Evolutionary conservation across 305 asterid species (phyloP), one percentile per base, ranked within the genome.

Genomic region (Fraxinus ornus): DNA sequence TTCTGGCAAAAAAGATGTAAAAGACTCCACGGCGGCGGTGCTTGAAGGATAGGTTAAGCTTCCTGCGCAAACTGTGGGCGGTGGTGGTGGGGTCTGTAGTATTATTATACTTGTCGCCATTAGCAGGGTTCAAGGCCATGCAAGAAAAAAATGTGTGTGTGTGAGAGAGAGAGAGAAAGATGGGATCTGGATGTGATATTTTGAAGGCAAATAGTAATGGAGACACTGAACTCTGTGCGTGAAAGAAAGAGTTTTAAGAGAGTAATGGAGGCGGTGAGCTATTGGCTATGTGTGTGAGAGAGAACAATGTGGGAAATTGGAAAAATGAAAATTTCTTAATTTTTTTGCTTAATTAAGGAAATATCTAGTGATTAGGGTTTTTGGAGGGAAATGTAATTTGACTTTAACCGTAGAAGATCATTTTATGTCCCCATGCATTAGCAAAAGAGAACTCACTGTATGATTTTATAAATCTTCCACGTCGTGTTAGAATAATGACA

Each of bases 21-120:
- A 86, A 74, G 75, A 85, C 55, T 39, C 91, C 86, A 0, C 89
- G 88, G 21, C 85, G 90, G 32, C 93, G 90, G 85, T 80, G 90
- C 81, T 90, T 90, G 82, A 87, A 85, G 84, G 86, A 88, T 74
- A 87, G 84, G 86, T 88, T 86, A 19, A 87, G 80, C 87, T 83
- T 83, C 75, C 91, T 91, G 62, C 91, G 91, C 83, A 84, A 78
- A 37, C 81, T 74, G 75, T 78, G 15, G 86, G 89, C 35, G 79
- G 87, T 12, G 89, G 89, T 60, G 81, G 87, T 72, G 71, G 90
- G 85, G 17, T 90, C 91, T 2, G 86, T 83, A 87, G 86, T 77
- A 55, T 32, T 44, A 8, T 24, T 44, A 26, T 35, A 55, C 66
- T 52, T 57, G 80, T 60, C 28, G 80, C 49, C 80, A 55, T 77